phyloP scores from a whole-genome alignment of 768 basidiomycete species.

The Russula abietina region DNA sequence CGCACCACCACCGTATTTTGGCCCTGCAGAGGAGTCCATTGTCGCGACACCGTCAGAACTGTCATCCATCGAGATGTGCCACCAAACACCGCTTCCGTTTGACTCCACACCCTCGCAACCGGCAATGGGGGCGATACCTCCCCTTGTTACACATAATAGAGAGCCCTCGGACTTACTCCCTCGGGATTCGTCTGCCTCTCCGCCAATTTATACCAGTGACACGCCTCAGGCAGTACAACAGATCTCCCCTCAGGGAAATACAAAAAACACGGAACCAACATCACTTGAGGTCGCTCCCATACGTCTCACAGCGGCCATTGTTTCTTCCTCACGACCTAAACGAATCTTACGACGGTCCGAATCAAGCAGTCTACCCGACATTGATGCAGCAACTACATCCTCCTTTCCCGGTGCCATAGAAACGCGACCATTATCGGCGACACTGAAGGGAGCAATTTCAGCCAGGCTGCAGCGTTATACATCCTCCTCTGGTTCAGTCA shows the following conservation, averaged over 20 bases:
- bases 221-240: conserved; percentile 1
- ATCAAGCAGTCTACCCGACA: neutral
- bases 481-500: neutral
- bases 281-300: neutral
- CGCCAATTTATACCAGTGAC: conserved; percentile 26
- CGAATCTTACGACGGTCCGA: neutral
- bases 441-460: neutral
- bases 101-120: neutral
- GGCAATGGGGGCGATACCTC: conserved; percentile 4
- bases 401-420: neutral
- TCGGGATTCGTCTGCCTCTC: conserved; percentile 28
- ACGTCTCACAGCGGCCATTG: neutral
- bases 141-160: conserved; percentile 19
- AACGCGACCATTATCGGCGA: neutral
- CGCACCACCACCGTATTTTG: conserved; percentile 38
- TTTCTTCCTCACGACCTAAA: neutral
- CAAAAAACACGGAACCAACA: neutral
- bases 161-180: conserved; percentile 27
- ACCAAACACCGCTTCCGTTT: conserved; percentile 25
- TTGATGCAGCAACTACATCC: neutral
- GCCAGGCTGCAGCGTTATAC: neutral
- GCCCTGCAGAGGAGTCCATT: conserved; percentile 14
- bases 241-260: neutral
- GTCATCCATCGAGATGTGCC: conserved; percentile 25
- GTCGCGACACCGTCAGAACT: conserved; percentile 22